Evolutionary conservation across 2,329 filamentous ascomycete genomes (phyloP), one percentile per base, ranked within the genome.

Genomic region (Aspergillus sojae): DNA sequence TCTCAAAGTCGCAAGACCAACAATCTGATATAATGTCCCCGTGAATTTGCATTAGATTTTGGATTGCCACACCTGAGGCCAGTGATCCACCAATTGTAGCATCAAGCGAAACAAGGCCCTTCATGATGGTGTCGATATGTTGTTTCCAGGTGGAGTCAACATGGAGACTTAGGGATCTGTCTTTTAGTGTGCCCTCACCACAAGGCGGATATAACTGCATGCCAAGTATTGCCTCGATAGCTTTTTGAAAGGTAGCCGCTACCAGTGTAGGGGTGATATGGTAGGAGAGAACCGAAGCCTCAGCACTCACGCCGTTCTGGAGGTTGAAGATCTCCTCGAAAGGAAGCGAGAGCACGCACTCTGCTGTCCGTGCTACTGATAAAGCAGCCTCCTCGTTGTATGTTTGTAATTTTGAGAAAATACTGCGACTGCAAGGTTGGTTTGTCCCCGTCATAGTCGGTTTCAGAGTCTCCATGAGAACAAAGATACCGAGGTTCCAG

Each of bases 41-140:
- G 57, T 70, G 58, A 23, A 56, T 55, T 3, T 32, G 54, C 64
- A 71, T 65, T 26, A 71, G 36, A 3, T 14, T 48, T 41, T 50
- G 46, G 12, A 70, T 50, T 3, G 63, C 62, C 10, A 60, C n/a
- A 2, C 46, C 55, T 7, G 58, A 58, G 4, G 62, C 65, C 21
- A 70, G 66, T 16, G 68, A 70, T 34, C 71, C 70, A 14, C 70
- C 69, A 36, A 72, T 60, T 0, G 71, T 72, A 16, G 65, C 68
- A 14, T 67, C 63, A 14, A 72, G 64, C 3, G 70, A 69, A 10
- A 67, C 30, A n/a, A 70, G 66, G 6, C 62, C 70, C 46, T 72
- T 71, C 62, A 70, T 63, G 1, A 72, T 55, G 11, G 57, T 45
- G n/a, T 68, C 68, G 12, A 72, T 59, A 19, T 65, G 65, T 5